These are phyloP conservation scores for Pelargonium myrrhifolium DNA, from an alignment of 441 rosid species.

Conservation along the genomic window DNA sequence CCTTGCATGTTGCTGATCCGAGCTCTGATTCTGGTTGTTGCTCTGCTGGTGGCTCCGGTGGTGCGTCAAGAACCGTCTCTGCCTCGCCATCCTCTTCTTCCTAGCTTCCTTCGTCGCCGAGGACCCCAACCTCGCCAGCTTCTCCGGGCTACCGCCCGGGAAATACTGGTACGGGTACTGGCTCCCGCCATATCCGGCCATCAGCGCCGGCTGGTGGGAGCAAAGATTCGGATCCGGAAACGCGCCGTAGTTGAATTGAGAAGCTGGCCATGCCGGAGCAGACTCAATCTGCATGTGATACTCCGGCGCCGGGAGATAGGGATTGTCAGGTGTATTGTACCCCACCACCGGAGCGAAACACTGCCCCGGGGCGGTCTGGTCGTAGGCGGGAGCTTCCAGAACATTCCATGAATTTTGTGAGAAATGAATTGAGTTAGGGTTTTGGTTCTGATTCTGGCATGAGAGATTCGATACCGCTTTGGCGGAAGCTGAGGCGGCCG, in stretches of 20 bases:
- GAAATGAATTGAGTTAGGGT: constrained; percentile 31
- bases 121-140: constrained; percentile 47
- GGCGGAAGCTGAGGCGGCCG: constrained; percentile 7
- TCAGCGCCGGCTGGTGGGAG: constrained; percentile 11
- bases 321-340: constrained; percentile 6
- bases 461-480: constrained; percentile 28
- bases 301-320: constrained; percentile 30
- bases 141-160: constrained; percentile 34
- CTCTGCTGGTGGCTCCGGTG: constrained; percentile 30
- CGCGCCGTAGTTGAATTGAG: constrained; percentile 39
- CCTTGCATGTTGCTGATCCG: constrained; percentile 35
- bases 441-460: constrained; percentile 38
- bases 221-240: constrained; percentile 28
- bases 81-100: constrained; percentile 95
- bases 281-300: constrained; percentile 45
- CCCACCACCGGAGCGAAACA: too few species aligned
- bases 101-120: constrained; percentile 85
- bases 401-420: constrained; percentile 2
- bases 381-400: neutral
- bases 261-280: constrained; percentile 49
- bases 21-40: constrained; percentile 27
- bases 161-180: constrained; percentile 43
- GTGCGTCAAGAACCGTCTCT: constrained; percentile 49
- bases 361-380: neutral
- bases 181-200: constrained; percentile 39